Evolutionary conservation across 176 grass and related monocot species (phyloP).

Genomic region (Elaeis guineensis): DNA sequence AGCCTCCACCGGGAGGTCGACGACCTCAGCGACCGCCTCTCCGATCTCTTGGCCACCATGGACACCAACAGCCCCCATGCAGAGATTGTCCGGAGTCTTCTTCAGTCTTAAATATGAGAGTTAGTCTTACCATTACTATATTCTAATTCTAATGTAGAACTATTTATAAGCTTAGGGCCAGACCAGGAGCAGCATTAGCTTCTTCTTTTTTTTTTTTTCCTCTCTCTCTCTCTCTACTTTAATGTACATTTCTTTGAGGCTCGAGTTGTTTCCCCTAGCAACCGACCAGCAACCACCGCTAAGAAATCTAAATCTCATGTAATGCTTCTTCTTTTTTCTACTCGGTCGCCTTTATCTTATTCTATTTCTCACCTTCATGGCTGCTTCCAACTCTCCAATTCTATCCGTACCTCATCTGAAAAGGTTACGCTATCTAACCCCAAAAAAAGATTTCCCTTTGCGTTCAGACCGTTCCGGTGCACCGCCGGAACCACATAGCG

Average conservation of each 20-base stretch:
- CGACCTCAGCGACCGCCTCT: constrained; percentile 87
- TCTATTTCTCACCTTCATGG: neutral
- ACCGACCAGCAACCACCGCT: constrained; percentile 81
- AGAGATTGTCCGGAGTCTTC: constrained; percentile 85
- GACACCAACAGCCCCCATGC: constrained; percentile 65
- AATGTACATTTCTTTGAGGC: constrained; percentile 60
- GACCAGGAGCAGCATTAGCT: neutral
- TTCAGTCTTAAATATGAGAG: constrained; percentile 47
- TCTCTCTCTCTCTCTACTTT: neutral
- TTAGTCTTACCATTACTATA: constrained; percentile 33
- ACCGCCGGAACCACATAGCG: neutral
- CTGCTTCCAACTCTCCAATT: constrained; percentile 2
- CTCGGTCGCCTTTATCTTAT: neutral
- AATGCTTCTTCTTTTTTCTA: constrained; percentile 18
- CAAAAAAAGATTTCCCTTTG: neutral
- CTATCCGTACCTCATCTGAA: constrained; percentile 32
- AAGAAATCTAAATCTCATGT: constrained; percentile 21
- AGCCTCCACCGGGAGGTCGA: constrained; percentile 88
- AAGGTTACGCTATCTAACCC: constrained; percentile 10
- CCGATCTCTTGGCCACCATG: constrained; percentile 72
- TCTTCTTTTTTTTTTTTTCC: constrained; percentile 8
- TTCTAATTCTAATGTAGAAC: too few relatives aligned
- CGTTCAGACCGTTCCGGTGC: constrained; percentile 16
- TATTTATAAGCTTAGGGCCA: constrained; percentile 6
- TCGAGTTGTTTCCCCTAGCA: constrained; percentile 85